Base-by-base conservation (phyloP, 2,329 filamentous ascomycete species). In the Cladophialophora immunda region DNA sequence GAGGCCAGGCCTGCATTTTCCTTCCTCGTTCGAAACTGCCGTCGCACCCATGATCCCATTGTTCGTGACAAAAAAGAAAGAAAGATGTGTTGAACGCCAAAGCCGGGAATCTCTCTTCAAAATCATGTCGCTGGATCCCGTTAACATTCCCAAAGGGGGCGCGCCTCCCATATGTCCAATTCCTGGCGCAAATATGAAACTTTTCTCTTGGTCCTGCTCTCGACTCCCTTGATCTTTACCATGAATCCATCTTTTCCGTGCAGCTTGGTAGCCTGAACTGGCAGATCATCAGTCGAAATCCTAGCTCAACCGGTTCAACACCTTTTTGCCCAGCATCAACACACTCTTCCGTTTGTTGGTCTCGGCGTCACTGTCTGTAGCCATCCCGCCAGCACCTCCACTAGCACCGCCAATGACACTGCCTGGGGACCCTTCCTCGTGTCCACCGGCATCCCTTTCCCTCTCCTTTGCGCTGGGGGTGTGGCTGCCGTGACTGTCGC, bases 291-390 rank as follows among this genome's bases (percentile, higher is more conserved):
- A 55, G 30, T 32, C 53, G 17, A 55, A 55, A 32, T 61, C 47
- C 58, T 61, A 73, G 50, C 73, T 75, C 65, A 81, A 71, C 41
- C 76, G 75, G 41, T 77, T 74, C 36, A 82, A 68, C 41, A 81
- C 73, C 70, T 80, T 81, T 72, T 81, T 80, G 30, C 79, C 78
- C 8, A 81, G 71, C 60, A 79, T 65, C n/a, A 81, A 69, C 58
- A 79, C 78, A 59, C 75, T 78, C 70, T 80, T 82, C 62, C 77
- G 70, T 68, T 75, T 78, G 17, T 63, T 45, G 30, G 53, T 56
- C 19, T 70, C 68, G 2, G 68, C 53, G 32, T 68, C 68, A 58
- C 66, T 68, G 38, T 70, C 66, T 2, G 45, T 58, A 13, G 41
- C 62, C 19, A 50, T 11, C 22, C 19, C 30, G 17, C 53, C 47